phyloP scores from a whole-genome alignment of 176 grass and related monocot species.

The Chrysopogon serrulatus region DNA sequence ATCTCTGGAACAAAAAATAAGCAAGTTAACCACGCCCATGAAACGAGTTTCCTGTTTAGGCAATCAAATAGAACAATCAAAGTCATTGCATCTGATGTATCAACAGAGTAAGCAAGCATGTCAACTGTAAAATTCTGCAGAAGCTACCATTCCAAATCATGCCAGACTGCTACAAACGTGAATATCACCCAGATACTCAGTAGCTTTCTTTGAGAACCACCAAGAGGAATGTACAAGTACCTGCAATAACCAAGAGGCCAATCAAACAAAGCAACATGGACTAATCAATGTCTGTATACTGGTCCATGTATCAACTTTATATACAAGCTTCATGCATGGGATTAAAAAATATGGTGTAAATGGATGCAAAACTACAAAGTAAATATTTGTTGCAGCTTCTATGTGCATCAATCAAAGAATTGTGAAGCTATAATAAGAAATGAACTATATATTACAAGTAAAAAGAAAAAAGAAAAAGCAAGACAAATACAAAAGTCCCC shows the following conservation, averaged over 20 bases:
- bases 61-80: slow-evolving; percentile 12
- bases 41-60: slow-evolving; percentile 82
- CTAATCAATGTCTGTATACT: not conserved
- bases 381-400: not conserved
- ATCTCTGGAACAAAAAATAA: slow-evolving; percentile 92
- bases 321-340: not conserved
- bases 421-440: not conserved
- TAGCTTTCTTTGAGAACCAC: slow-evolving; percentile 80
- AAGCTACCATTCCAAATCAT: slow-evolving; percentile 89
- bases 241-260: slow-evolving; percentile 37
- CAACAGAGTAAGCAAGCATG: not conserved
- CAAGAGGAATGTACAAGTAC: slow-evolving; percentile 96
- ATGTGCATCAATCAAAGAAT: not conserved
- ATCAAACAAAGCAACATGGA: slow-evolving; percentile 5
- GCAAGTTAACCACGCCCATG: slow-evolving; percentile 97
- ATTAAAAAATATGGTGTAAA: not conserved
- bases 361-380: not conserved
- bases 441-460: not conserved
- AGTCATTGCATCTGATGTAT: not conserved
- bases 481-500: not conserved
- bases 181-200: slow-evolving; percentile 97
- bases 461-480: not conserved
- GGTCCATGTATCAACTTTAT: slow-evolving; percentile 7
- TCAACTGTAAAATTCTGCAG: slow-evolving; percentile 12
- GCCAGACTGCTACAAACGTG: slow-evolving; percentile 94